Percentiles rank a stretch among this genome's conserved stretches.
Evolutionary conservation across 1,284 basidiomycete genomes (phyloP).

Genomic region (Somion occarium): DNA sequence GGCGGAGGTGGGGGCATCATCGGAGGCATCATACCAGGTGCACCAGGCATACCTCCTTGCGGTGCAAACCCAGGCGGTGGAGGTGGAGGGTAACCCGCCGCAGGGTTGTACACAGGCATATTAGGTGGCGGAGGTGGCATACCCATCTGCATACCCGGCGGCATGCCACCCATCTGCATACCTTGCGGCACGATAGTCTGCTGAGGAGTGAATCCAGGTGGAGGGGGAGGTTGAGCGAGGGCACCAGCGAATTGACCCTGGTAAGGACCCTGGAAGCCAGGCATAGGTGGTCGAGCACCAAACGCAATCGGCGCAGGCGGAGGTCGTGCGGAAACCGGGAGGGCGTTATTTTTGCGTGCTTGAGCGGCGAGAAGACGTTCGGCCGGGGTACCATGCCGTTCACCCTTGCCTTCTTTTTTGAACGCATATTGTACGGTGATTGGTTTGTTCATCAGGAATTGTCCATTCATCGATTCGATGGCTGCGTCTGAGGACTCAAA

Average conservation of each 20-base stretch:
- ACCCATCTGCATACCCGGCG: conserved; percentile 36
- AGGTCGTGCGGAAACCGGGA: conserved; percentile 68
- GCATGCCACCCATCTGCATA: conserved; percentile 34
- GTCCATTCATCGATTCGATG: conserved; percentile 93
- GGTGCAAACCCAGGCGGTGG: conserved; percentile 55
- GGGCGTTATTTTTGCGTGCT: conserved; percentile 90
- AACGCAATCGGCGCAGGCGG: conserved; percentile 67
- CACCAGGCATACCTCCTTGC: conserved; percentile 30
- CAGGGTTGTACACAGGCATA: conserved; percentile 37
- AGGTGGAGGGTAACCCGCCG: conserved; percentile 47
- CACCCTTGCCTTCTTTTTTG: conserved; percentile 98
- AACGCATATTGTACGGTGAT: conserved; percentile 96
- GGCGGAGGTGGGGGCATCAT: conserved; percentile 30
- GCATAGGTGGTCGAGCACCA: conserved; percentile 55
- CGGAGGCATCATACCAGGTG: conserved; percentile 20
- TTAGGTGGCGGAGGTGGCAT: conserved; percentile 33
- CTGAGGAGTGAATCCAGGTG: conserved; percentile 66
- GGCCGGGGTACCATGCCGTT: conserved; percentile 93
- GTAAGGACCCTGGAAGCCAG: conserved; percentile 66
- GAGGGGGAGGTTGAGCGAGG: conserved; percentile 58
- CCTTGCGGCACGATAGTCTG: conserved; percentile 42
- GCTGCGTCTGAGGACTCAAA: conserved; percentile 97
- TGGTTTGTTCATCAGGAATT: conserved; percentile 97
- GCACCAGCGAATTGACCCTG: conserved; percentile 88
- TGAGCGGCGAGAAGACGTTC: conserved; percentile 94